Evolutionary conservation across 2,329 filamentous ascomycete genomes (phyloP).

Genomic region (Ilyonectria destructans): DNA sequence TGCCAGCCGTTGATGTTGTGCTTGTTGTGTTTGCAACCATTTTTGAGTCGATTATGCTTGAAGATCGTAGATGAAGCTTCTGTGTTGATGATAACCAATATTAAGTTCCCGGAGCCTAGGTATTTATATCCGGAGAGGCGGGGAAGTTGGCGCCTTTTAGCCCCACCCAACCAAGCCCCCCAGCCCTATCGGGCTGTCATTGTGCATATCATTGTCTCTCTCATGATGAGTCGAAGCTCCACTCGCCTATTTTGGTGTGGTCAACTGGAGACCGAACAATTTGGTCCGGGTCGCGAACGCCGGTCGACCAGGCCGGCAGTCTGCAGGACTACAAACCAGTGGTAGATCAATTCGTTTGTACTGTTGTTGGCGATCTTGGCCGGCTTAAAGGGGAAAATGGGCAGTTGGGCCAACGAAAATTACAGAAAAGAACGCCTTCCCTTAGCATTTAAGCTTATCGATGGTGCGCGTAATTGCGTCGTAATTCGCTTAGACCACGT

Average conservation of each 20-base stretch:
- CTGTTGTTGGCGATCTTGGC: neutral
- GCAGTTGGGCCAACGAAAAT: no score
- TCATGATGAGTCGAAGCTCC: constrained; percentile 1
- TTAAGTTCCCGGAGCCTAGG: neutral
- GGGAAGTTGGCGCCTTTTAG: neutral
- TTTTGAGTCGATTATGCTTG: neutral
- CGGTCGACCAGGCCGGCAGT: no score
- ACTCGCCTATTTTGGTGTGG: no score
- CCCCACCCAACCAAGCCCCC: neutral
- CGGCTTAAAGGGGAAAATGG: neutral
- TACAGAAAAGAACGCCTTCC: no score
- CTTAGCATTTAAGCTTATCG: no score
- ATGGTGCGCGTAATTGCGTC: no score
- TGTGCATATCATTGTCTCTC: neutral
- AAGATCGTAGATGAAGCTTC: neutral
- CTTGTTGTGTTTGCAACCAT: constrained; percentile 20
- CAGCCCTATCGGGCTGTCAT: neutral
- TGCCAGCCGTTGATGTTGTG: neutral
- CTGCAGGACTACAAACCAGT: no score
- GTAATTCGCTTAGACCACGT: no score
- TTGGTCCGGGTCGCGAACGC: no score
- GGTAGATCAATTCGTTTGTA: no score
- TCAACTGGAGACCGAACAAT: no score
- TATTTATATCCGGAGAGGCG: neutral
- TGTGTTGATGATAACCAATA: neutral